Percentiles rank a stretch among this genome's conserved stretches.
phyloP scores from a whole-genome alignment of 192 early-diverging fungal genomes.

The Blastocladiella britannica region DNA sequence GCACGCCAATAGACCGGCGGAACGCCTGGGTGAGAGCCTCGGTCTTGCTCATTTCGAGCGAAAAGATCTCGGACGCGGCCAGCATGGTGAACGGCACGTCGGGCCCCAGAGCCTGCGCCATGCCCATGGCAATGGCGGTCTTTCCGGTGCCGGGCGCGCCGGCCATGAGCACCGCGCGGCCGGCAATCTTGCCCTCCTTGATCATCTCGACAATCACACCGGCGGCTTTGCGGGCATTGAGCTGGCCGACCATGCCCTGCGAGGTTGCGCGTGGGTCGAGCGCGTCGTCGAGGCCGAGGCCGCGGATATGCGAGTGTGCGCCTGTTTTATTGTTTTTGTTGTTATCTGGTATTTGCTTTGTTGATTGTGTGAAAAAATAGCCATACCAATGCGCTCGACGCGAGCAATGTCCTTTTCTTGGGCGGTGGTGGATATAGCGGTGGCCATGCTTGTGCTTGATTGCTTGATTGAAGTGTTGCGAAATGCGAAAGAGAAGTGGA shows the following conservation, averaged over 20 bases:
- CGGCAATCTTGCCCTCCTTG: constrained; percentile 92
- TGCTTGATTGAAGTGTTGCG: too few species aligned
- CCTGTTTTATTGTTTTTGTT: constrained; percentile 21
- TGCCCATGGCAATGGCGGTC: constrained; percentile 98
- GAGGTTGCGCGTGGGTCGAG: constrained; percentile 65
- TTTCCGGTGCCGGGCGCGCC: constrained; percentile 97
- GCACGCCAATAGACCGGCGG: constrained; percentile 84
- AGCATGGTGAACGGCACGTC: constrained; percentile 97
- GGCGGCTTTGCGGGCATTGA: constrained; percentile 83
- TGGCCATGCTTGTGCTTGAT: background rate
- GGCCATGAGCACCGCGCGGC: constrained; percentile 90
- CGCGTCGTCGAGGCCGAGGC: constrained; percentile 84
- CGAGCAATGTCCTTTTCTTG: constrained; percentile 13
- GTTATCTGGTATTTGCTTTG: background rate
- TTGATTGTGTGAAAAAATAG: background rate
- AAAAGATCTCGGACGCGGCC: constrained; percentile 94
- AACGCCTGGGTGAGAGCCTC: constrained; percentile 96
- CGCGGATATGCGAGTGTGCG: constrained; percentile 93
- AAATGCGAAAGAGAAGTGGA: too few species aligned
- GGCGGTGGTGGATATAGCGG: background rate
- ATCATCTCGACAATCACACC: constrained; percentile 94
- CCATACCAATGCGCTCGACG: constrained; percentile 25
- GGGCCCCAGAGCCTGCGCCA: constrained; percentile 78
- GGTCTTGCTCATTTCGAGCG: constrained; percentile 95
- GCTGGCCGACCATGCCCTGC: constrained; percentile 96